Evolutionary conservation across 2,329 filamentous ascomycete genomes (phyloP).

Genomic region (Hypoxylon sp.): DNA sequence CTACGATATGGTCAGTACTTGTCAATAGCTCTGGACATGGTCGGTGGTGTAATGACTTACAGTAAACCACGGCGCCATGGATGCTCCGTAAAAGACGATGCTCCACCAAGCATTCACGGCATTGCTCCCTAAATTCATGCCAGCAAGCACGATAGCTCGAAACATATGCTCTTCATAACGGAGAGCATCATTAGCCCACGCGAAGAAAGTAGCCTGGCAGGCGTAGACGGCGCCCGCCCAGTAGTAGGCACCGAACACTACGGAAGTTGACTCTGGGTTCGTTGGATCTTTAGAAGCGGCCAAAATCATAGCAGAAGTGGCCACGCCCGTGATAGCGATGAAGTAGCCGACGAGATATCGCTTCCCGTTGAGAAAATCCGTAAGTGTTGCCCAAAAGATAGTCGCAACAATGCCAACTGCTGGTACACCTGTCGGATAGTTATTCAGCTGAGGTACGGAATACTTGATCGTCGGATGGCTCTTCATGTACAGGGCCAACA

Average conservation of each 20-base stretch:
- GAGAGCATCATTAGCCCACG: slow-evolving; percentile 80
- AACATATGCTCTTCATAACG: slow-evolving; percentile 73
- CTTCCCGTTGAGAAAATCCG: slow-evolving; percentile 73
- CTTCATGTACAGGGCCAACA: slow-evolving; percentile 66
- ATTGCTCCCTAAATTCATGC: slow-evolving; percentile 78
- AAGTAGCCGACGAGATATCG: slow-evolving; percentile 76
- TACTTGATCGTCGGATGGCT: slow-evolving; percentile 60
- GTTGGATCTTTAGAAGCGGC: slow-evolving; percentile 60
- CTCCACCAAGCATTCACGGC: slow-evolving; percentile 81
- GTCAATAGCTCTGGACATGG: not conserved
- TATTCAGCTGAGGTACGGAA: slow-evolving; percentile 64
- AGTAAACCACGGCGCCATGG: slow-evolving; percentile 74
- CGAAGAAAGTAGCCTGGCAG: slow-evolving; percentile 80
- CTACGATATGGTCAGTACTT: slow-evolving; percentile 51
- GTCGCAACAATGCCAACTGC: slow-evolving; percentile 71
- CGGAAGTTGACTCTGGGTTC: slow-evolving; percentile 59
- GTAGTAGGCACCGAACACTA: slow-evolving; percentile 76
- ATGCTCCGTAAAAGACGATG: slow-evolving; percentile 77
- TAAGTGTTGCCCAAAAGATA: slow-evolving; percentile 77
- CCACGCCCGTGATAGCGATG: slow-evolving; percentile 74
- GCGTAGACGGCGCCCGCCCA: slow-evolving; percentile 78
- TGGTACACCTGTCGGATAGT: slow-evolving; percentile 69
- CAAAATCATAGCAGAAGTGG: slow-evolving; percentile 73
- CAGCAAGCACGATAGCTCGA: slow-evolving; percentile 75
- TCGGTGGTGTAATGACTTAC: slow-evolving; percentile 56